phyloP scores from a whole-genome alignment of 495 filamentous ascomycete genomes.

The Neurospora sublineolata region DNA sequence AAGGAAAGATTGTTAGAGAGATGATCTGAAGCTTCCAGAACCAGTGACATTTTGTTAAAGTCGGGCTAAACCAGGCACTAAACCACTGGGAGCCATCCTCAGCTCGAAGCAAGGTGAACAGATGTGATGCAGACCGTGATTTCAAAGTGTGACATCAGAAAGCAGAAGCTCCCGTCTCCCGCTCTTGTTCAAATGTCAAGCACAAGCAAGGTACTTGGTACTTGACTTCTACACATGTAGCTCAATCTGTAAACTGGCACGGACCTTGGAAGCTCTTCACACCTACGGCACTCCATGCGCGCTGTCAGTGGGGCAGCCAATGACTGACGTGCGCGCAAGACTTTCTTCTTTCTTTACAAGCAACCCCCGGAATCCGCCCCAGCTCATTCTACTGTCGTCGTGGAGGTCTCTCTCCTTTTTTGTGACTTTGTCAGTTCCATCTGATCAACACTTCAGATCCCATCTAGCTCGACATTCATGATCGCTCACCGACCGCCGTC shows the following conservation, averaged over 20 bases:
- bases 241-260: background rate
- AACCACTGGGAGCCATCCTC: background rate
- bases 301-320: conserved; percentile 5
- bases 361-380: background rate
- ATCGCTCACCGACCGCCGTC: background rate
- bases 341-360: conserved; percentile 1
- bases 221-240: background rate
- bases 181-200: background rate
- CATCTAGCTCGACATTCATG: background rate
- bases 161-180: background rate
- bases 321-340: conserved; percentile 2
- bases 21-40: background rate
- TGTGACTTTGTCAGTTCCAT: background rate
- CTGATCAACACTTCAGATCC: background rate
- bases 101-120: background rate
- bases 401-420: conserved; percentile 2
- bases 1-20: background rate
- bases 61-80: too few species aligned
- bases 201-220: background rate
- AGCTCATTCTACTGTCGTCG: conserved; percentile 4
- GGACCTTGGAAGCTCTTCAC: too few species aligned
- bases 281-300: background rate
- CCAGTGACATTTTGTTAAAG: background rate
- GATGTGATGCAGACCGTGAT: background rate
- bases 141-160: background rate